A percentile compares a stretch with the other conserved stretches of the same genome.
These are phyloP conservation scores for Trichosporon sp. DNA, from an alignment of 1,284 basidiomycete species.

Conservation along the genomic window DNA sequence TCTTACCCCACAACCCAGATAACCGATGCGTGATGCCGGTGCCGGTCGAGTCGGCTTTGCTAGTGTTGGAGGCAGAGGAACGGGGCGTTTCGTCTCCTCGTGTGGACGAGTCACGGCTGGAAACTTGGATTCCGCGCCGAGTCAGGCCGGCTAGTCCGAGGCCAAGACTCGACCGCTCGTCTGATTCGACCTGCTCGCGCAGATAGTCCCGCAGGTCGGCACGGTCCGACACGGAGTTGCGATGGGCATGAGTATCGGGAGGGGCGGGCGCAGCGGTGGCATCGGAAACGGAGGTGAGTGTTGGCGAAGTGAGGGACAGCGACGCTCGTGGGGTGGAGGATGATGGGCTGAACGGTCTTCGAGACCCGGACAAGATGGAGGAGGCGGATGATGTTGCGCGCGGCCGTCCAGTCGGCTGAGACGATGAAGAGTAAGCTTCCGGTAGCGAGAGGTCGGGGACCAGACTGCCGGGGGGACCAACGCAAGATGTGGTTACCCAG, in stretches of 20 bases:
- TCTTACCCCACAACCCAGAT: conserved; percentile 16
- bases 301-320: conserved; percentile 25
- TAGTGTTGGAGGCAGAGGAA: conserved; percentile 32
- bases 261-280: conserved; percentile 37
- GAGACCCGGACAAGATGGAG: background rate
- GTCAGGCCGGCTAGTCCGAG: conserved; percentile 42
- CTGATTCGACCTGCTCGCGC: conserved; percentile 37
- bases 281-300: conserved; percentile 31
- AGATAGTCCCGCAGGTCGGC: conserved; percentile 45
- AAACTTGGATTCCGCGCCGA: conserved; percentile 37
- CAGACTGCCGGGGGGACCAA: background rate
- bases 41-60: conserved; percentile 25
- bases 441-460: conserved; percentile 23
- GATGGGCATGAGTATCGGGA: conserved; percentile 31
- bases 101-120: conserved; percentile 24
- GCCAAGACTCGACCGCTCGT: conserved; percentile 35
- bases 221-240: conserved; percentile 26
- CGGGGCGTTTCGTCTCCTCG: conserved; percentile 35
- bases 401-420: conserved; percentile 24
- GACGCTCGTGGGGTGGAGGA: conserved; percentile 21
- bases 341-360: conserved; percentile 16
- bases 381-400: conserved; percentile 10
- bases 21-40: conserved; percentile 14
- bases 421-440: background rate
- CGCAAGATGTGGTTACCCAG: conserved; percentile 39